These are phyloP conservation scores for Mrakia hoshinonis DNA, from an alignment of 768 basidiomycete species.

Conservation along the genomic window DNA sequence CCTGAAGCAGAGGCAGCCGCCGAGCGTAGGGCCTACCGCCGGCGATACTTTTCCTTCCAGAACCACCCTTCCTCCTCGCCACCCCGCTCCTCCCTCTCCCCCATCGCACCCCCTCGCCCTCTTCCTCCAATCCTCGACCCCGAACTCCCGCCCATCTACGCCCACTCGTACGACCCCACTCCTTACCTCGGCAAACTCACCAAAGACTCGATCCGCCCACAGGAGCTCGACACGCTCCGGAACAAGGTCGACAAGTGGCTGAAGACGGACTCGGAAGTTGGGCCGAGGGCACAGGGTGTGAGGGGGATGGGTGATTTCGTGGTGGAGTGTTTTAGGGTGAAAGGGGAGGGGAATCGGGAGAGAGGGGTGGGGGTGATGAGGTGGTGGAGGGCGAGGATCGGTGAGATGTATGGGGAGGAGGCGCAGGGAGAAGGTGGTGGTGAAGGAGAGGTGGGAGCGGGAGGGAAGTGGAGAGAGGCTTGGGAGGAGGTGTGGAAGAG, in stretches of 20 bases:
- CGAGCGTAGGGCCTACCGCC: neutral
- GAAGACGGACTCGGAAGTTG: neutral
- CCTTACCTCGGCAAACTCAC: neutral
- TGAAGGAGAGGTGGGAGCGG: neutral
- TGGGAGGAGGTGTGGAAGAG: neutral
- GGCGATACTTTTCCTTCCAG: neutral
- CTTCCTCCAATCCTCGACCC: conserved; percentile 12
- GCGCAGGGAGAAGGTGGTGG: neutral
- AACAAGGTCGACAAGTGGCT: conserved; percentile 8
- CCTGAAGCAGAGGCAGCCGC: neutral
- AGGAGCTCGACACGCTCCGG: conserved; percentile 14
- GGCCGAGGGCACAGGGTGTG: neutral
- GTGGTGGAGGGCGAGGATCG: conserved; percentile 16
- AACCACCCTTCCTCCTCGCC: neutral
- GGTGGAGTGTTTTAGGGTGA: conserved; percentile 1
- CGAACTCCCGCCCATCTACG: too few relatives aligned
- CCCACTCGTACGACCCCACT: too few relatives aligned
- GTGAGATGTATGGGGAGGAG: neutral
- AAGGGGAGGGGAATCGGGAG: conserved; percentile 10
- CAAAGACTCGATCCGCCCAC: neutral
- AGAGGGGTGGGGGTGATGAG: conserved; percentile 8
- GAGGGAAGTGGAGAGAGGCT: conserved; percentile 17
- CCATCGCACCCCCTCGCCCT: neutral
- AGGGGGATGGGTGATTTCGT: conserved; percentile 11
- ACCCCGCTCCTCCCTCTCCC: neutral